These are phyloP conservation scores for Xanthoceras sorbifolium DNA, from an alignment of 345 rosid genomes.

Conservation along the genomic window DNA sequence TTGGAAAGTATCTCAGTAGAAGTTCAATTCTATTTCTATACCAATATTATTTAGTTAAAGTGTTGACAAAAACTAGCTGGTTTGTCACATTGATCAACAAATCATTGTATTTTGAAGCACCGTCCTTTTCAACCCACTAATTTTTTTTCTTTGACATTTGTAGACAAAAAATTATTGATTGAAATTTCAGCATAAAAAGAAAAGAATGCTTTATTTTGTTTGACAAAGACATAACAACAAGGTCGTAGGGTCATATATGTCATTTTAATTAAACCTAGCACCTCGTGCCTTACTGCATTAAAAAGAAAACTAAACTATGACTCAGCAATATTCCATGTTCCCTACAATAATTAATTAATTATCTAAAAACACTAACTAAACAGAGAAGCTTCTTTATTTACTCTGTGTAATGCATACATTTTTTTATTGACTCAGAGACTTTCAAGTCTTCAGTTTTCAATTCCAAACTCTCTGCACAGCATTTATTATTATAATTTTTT, in stretches of 20 bases:
- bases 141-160: neutral
- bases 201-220: neutral
- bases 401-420: neutral
- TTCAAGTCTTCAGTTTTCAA: constrained; percentile 10
- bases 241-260: constrained; percentile 23
- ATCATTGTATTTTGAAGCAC: neutral
- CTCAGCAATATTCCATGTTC: constrained; percentile 21
- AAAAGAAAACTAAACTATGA: constrained; percentile 46
- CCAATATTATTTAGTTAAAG: neutral
- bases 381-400: constrained; percentile 21
- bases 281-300: constrained; percentile 56
- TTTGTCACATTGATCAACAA: neutral
- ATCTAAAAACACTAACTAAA: neutral
- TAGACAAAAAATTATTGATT: neutral
- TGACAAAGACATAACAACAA: constrained; percentile 2
- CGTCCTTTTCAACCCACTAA: neutral
- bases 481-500: constrained; percentile 8
- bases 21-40: neutral
- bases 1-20: neutral
- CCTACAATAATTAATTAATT: constrained; percentile 12
- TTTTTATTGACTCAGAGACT: constrained; percentile 4
- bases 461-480: constrained; percentile 8
- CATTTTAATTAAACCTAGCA: constrained; percentile 28
- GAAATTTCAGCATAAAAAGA: neutral
- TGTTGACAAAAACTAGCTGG: neutral